phyloP scores from a whole-genome alignment of 2,329 filamentous ascomycete species.

The Neofusicoccum umdonicola region DNA sequence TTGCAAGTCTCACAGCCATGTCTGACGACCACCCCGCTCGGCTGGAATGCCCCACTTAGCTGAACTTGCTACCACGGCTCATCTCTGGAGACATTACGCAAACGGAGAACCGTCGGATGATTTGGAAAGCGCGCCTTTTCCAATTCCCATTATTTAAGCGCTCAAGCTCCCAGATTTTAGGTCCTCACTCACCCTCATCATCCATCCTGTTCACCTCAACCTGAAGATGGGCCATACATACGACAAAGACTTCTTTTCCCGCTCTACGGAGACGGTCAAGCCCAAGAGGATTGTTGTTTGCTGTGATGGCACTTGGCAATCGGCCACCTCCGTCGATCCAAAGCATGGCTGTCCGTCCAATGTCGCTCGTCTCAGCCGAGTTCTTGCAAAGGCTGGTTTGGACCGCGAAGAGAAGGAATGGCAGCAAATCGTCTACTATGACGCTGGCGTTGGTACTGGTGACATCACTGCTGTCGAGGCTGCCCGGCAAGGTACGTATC shows the following conservation, averaged over 20 bases:
- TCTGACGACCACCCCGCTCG: no score
- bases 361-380: slow-evolving; percentile 49
- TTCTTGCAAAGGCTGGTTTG: slow-evolving; percentile 47
- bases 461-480: neutral
- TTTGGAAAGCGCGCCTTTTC: no score
- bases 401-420: slow-evolving; percentile 39
- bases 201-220: no score
- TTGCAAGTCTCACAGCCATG: no score
- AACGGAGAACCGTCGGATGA: no score
- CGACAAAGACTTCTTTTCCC: neutral
- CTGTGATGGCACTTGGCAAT: slow-evolving; percentile 35
- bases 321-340: slow-evolving; percentile 12
- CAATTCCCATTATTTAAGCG: no score
- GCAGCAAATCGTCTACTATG: slow-evolving; percentile 52
- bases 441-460: slow-evolving; percentile 46
- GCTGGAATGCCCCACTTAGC: no score
- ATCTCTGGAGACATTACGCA: no score
- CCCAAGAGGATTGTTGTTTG: slow-evolving; percentile 31
- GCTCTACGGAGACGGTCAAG: neutral
- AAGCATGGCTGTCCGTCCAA: slow-evolving; percentile 43
- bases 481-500: neutral
- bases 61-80: no score
- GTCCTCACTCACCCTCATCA: no score
- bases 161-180: no score
- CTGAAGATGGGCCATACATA: neutral